Evolutionary conservation across 1,284 basidiomycete species (phyloP), one percentile per base, ranked within the genome.

Genomic region (Boletus holoroseus): DNA sequence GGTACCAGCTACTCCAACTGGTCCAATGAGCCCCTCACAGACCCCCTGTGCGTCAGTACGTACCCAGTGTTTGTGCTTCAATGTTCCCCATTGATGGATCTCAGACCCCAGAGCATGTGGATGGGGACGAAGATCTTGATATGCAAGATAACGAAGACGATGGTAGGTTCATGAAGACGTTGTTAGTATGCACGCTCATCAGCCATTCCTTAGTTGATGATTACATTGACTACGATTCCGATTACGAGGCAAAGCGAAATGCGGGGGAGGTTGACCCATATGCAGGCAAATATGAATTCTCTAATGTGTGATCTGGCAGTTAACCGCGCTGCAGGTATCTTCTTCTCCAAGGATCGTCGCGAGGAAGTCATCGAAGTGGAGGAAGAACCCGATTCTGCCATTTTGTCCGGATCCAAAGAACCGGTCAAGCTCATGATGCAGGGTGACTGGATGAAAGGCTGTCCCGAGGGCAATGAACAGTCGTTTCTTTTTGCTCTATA

Each of bases 361-460:
- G 88, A 94, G 68, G 84, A 89, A 67, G 83, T 92, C 35, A 86
- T 93, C 44, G 88, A 95, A 71, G 79, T 90, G 2, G 82, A 92
- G 62, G 88, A 92, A 67, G 78, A 85, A 49, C 76, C 85, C 7
- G 85, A 88, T 64, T 67, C 71, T 3, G 71, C 75, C 31, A 55
- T 65, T 30, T 63, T 86, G 22, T 68, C 73, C 3, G 78, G 72
- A 39, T 66, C 64, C 13, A 68, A 68, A 43, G 75, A 79, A 54
- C 67, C 69, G 15, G 74, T 85, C 22, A 80, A 79, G 51, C 70
- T 93, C 35, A 81, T 94, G 78, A 84, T 84, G 20, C 87, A 89
- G 66, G 88, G 88, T n/a, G 84, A 91, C 63, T 95, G 91, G 91
- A 94, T 94, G 92, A 91, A 89, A 66, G 92, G 92, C 8, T 94